Conservation (phyloP, 176 grass and related monocot genomes). For the Triticum timopheevii region DNA sequence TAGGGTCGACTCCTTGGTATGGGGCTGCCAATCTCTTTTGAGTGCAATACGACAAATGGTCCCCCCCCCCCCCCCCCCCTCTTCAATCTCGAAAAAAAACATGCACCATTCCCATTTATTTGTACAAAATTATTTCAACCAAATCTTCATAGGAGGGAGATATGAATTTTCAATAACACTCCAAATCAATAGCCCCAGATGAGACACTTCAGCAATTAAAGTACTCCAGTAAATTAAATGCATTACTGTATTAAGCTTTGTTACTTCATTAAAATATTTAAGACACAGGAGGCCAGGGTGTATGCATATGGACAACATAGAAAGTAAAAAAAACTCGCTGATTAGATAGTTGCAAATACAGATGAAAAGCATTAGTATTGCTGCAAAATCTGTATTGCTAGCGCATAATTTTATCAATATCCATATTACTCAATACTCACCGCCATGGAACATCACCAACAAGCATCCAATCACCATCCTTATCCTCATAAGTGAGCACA, state of each 20-base stretch:
- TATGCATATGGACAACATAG: neutral
- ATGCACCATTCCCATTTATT: neutral
- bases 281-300: neutral
- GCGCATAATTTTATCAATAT: constrained; percentile 10
- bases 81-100: neutral
- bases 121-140: neutral
- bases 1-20: too few species aligned
- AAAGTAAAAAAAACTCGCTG: neutral
- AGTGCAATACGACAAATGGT: too few species aligned
- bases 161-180: neutral
- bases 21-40: too few species aligned
- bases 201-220: neutral
- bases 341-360: neutral
- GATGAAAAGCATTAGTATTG: neutral
- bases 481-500: constrained; percentile 82
- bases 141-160: neutral
- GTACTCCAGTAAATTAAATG: neutral
- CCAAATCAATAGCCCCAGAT: neutral
- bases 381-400: neutral
- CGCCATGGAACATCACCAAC: constrained; percentile 85
- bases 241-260: neutral
- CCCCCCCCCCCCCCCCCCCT: too few species aligned
- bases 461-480: constrained; percentile 88
- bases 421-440: constrained; percentile 41
- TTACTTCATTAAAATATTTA: neutral